Conservation (phyloP, 23 red algal genomes). For the Gracilaria gracilis region DNA sequence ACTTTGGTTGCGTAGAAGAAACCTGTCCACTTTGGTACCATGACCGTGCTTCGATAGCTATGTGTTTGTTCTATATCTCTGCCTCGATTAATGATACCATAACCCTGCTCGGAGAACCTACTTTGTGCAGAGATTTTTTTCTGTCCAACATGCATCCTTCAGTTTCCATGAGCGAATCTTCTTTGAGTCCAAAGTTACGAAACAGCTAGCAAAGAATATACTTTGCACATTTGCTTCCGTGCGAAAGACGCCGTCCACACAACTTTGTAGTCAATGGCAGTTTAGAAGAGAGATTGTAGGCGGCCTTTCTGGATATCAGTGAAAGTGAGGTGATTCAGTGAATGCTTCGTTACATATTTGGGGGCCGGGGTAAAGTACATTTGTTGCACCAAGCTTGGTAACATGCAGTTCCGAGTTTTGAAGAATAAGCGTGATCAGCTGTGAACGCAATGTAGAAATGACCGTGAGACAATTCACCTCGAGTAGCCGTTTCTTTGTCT, state of each 20-base stretch:
- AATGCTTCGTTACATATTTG: background rate
- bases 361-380: background rate
- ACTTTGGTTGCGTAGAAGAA: background rate
- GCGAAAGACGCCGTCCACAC: background rate
- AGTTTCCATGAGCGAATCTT: background rate
- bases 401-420: background rate
- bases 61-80: background rate
- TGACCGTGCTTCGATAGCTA: background rate
- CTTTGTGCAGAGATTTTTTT: background rate
- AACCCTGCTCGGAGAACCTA: background rate
- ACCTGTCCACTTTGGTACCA: background rate
- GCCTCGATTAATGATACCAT: background rate
- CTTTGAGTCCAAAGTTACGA: background rate
- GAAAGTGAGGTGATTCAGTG: background rate
- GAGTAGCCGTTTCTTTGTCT: background rate
- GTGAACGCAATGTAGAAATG: background rate
- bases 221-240: background rate
- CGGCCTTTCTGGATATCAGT: background rate
- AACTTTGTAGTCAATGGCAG: background rate
- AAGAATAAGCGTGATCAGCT: slow-evolving; percentile 42
- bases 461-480: background rate
- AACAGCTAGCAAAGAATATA: background rate
- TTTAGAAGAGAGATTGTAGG: background rate
- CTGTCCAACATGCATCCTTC: background rate
- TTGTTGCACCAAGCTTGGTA: slow-evolving; percentile 13